phyloP scores from a whole-genome alignment of 2,329 filamentous ascomycete species.

The Parastagonospora avenae region DNA sequence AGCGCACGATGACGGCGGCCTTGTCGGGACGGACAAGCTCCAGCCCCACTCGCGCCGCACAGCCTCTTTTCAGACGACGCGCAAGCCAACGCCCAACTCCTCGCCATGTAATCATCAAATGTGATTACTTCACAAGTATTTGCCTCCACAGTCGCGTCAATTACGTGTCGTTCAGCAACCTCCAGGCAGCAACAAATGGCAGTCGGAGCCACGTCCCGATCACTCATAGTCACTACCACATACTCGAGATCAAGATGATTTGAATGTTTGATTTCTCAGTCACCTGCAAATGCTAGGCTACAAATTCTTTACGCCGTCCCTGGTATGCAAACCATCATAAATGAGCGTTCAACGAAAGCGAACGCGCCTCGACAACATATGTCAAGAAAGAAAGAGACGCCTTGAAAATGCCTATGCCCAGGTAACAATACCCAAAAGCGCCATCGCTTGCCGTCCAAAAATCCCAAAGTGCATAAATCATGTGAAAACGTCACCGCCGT shows the following conservation, averaged over 20 bases:
- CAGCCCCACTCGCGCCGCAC: slow-evolving; percentile 24
- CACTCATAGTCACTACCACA: not conserved
- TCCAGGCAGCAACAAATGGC: slow-evolving; percentile 15
- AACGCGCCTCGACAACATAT: slow-evolving; percentile 17
- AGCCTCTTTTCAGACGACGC: slow-evolving; percentile 14
- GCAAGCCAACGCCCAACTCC: slow-evolving; percentile 6
- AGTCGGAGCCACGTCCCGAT: slow-evolving; percentile 4
- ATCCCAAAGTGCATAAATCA: slow-evolving; percentile 20
- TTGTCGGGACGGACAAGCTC: slow-evolving; percentile 15
- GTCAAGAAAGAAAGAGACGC: slow-evolving; percentile 25
- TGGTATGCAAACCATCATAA: slow-evolving; percentile 28
- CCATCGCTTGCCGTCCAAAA: slow-evolving; percentile 33
- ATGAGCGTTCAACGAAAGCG: slow-evolving; percentile 29
- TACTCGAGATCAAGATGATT: not conserved
- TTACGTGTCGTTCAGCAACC: slow-evolving; percentile 28
- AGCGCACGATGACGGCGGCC: slow-evolving; percentile 26
- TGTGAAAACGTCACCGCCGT: slow-evolving; percentile 52
- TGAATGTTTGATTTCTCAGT: slow-evolving; percentile 15
- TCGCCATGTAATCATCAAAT: not conserved
- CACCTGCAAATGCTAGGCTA: slow-evolving; percentile 16
- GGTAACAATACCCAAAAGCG: slow-evolving; percentile 35
- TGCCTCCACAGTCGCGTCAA: slow-evolving; percentile 12
- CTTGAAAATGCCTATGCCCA: slow-evolving; percentile 37
- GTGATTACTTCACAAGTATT: not conserved
- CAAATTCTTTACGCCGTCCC: slow-evolving; percentile 14